A percentile compares a stretch with the other conserved stretches of the same genome.
Conservation (phyloP, 495 filamentous ascomycete species). For the Bacidia rubella region DNA sequence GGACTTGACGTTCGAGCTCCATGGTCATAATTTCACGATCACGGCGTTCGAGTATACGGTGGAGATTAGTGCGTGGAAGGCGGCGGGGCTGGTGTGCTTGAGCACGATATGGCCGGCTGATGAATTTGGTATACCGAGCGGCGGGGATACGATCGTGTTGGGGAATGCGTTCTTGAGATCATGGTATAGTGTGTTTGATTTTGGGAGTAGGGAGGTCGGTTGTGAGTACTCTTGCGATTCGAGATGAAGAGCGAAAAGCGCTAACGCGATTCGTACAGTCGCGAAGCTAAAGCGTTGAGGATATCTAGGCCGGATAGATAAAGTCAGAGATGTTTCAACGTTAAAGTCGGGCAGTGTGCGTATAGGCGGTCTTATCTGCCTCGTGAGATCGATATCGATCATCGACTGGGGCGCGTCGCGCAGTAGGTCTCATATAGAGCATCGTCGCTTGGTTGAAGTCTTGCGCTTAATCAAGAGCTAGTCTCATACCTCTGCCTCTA, state of each 20-base stretch:
- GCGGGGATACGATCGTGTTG: background rate
- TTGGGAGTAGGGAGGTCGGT: background rate
- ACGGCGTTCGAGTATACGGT: conserved; percentile 1
- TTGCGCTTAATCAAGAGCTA: too few species aligned
- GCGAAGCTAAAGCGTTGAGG: background rate
- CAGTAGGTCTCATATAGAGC: too few species aligned
- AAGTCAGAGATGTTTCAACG: background rate
- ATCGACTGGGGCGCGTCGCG: too few species aligned
- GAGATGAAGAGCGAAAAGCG: background rate
- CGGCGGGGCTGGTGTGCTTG: background rate
- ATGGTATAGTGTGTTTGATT: background rate
- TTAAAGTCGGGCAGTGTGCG: background rate
- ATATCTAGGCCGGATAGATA: background rate
- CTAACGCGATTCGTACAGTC: background rate
- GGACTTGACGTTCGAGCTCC: background rate
- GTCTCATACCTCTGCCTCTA: too few species aligned
- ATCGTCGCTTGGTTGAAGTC: too few species aligned
- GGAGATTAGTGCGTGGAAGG: background rate
- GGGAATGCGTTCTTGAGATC: conserved; percentile 1
- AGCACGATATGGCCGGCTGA: background rate
- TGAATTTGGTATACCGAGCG: background rate
- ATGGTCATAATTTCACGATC: background rate
- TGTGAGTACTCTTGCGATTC: background rate
- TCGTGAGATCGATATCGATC: too few species aligned
- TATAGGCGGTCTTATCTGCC: too few species aligned